Conservation (phyloP, 352 stramenopile genomes). For the Thalassiosira exigua region DNA sequence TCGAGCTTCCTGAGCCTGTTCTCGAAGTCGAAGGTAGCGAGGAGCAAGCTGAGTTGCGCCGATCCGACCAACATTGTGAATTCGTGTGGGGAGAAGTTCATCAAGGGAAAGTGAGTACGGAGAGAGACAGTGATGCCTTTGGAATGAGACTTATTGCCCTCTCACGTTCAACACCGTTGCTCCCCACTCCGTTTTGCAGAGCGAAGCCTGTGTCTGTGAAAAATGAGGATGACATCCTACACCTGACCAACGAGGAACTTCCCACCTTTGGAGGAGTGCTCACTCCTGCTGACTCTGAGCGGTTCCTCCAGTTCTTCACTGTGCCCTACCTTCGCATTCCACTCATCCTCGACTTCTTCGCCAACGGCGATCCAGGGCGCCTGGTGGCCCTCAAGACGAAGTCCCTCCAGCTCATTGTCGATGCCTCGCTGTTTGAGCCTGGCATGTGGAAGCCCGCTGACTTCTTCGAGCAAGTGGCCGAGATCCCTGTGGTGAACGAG, state of each 20-base stretch:
- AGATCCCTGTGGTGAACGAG: conserved; percentile 82
- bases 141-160: no score
- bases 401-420: conserved; percentile 89
- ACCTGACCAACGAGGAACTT: conserved; percentile 91
- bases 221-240: conserved; percentile 96
- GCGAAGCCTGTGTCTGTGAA: conserved; percentile 82
- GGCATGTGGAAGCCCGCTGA: conserved; percentile 88
- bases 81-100: conserved; percentile 84
- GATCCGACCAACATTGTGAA: conserved; percentile 87
- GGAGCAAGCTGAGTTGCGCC: conserved; percentile 79
- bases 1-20: conserved; percentile 85
- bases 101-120: conserved; percentile 79
- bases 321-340: conserved; percentile 98
- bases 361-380: conserved; percentile 86
- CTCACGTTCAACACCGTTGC: no score
- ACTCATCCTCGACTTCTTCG: conserved; percentile 97
- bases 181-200: no score
- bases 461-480: conserved; percentile 73
- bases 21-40: conserved; percentile 75
- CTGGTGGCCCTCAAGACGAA: conserved; percentile 85
- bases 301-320: conserved; percentile 98
- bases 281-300: conserved; percentile 95
- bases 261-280: conserved; percentile 96
- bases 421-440: conserved; percentile 90
- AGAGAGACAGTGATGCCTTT: no score